Evolutionary conservation across 1,139 yeast genomes (phyloP).

Genomic region (Taphrina flavorubra): DNA sequence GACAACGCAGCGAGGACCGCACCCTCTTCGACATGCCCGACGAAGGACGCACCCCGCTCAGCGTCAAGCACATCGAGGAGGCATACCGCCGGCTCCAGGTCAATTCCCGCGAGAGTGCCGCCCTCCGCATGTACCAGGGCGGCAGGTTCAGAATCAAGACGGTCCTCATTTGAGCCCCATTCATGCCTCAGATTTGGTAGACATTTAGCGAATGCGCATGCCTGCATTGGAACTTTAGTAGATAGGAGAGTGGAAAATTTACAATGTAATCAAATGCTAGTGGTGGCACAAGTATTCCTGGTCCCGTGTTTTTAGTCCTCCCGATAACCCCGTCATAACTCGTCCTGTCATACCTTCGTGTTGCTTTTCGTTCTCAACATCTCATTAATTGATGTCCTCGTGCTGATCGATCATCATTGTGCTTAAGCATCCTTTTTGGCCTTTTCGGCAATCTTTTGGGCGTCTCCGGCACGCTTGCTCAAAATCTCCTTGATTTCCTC

Average conservation of each 20-base stretch:
- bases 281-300: background rate
- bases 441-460: constrained; percentile 39
- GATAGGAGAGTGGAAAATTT: background rate
- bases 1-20: constrained; percentile 56
- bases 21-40: constrained; percentile 90
- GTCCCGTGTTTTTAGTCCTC: background rate
- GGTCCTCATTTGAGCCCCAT: constrained; percentile 15
- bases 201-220: background rate
- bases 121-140: constrained; percentile 28
- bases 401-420: no score
- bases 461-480: constrained; percentile 34
- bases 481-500: constrained; percentile 35
- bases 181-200: background rate
- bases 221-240: no score
- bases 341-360: background rate
- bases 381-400: background rate
- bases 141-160: constrained; percentile 29
- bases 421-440: constrained; percentile 35
- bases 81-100: constrained; percentile 84
- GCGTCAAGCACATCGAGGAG: constrained; percentile 84
- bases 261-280: constrained; percentile 7
- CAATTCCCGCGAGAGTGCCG: constrained; percentile 22
- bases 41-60: constrained; percentile 79
- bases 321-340: constrained; percentile 4
- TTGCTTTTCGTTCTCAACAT: no score